Base-by-base conservation (phyloP, 2,329 filamentous ascomycete species). In the Aspergillus costaricaensis region DNA sequence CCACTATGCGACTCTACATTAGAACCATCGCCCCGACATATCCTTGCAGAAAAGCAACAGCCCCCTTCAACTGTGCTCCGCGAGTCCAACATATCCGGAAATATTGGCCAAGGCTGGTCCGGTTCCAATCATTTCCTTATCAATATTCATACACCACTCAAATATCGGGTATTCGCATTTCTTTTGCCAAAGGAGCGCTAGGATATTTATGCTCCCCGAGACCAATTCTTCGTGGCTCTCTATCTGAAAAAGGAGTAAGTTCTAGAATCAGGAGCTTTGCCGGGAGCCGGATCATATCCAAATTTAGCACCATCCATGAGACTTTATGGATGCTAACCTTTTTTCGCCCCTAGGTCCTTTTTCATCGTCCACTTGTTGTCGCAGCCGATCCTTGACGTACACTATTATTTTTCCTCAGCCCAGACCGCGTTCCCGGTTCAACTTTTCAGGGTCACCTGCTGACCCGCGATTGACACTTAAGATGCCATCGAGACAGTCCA, bases 401-500 rank as follows among this genome's bases (percentile, higher is more conserved):
- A 58, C 41, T 27, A 43, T 17, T 39, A 32, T 25, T 38, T 14
- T 41, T 19, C 19, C 19, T 21, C 15, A 51, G n/a, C 19, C 39
- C 53, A 25, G 55, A 36, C 39, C 25, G 27, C n/a, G 7, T 19
- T 30, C 23, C 47, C 47, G 25, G 47, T 25, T 12, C 47, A 27
- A 15, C 25, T n/a, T 12, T 30, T 50, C 47, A 50, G 47, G 47
- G 47, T 50, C 27, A 50, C n/a, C 53, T 52, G 32, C 44, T 43
- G 30, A 59, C 49, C 60, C 61, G 59, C 63, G 58, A 62, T 61
- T 39, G 59, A 48, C 63, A 57, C 57, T 57, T 63, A 76, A 68
- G 58, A 77, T 77, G 74, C 71, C 75, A 50, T 72, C 71, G 27
- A 70, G 74, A 71, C 68, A 74, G 38, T 76, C 74, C 38, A 69